These are phyloP conservation scores for Mycothermus thermophilus DNA, from an alignment of 495 filamentous ascomycete genomes.

Conservation along the genomic window DNA sequence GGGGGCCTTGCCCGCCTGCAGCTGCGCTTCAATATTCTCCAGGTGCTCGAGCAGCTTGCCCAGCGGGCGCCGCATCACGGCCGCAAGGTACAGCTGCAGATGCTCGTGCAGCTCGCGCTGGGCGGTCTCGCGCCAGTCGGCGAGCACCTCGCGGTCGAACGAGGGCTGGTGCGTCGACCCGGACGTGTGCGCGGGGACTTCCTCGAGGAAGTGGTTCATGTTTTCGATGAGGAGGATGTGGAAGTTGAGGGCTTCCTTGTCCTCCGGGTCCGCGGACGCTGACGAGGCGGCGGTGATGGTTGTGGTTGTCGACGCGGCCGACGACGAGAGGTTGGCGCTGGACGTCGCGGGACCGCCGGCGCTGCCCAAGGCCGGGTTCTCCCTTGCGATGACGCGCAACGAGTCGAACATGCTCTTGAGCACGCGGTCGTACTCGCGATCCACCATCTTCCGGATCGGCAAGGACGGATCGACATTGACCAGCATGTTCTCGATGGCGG, in stretches of 20 bases:
- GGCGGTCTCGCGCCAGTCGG: slow-evolving; percentile 67
- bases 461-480: slow-evolving; percentile 40
- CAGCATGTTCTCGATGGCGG: slow-evolving; percentile 73
- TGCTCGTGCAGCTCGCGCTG: slow-evolving; percentile 73
- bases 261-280: slow-evolving; percentile 50
- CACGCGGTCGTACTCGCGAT: slow-evolving; percentile 75
- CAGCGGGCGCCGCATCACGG: slow-evolving; percentile 76
- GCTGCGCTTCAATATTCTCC: slow-evolving; percentile 63
- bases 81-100: slow-evolving; percentile 69
- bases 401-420: slow-evolving; percentile 96
- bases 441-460: slow-evolving; percentile 59
- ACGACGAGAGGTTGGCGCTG: neutral
- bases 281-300: neutral
- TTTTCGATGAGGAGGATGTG: slow-evolving; percentile 96
- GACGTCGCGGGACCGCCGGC: too few species aligned
- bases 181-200: slow-evolving; percentile 49
- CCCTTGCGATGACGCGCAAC: slow-evolving; percentile 88
- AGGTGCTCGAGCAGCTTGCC: slow-evolving; percentile 84
- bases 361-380: slow-evolving; percentile 58
- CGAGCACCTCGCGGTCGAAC: slow-evolving; percentile 56
- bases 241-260: slow-evolving; percentile 91
- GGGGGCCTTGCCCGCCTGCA: slow-evolving; percentile 34
- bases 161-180: slow-evolving; percentile 26
- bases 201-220: slow-evolving; percentile 94
- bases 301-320: neutral